Conservation (phyloP, 2,329 filamentous ascomycete genomes). For the Ploettnerulaceae sp. region DNA sequence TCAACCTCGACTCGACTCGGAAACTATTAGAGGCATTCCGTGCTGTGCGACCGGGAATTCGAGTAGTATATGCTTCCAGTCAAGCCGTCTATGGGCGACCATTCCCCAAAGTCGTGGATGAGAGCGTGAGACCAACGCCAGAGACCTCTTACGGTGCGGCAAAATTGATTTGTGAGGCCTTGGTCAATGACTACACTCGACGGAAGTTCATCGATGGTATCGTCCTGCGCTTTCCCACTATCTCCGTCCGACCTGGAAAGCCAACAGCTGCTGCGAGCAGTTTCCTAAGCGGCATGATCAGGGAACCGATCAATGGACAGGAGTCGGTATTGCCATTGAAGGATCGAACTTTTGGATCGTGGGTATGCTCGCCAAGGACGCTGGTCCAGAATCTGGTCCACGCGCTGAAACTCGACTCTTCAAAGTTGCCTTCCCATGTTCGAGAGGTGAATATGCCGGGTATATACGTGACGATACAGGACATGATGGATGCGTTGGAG, state of each 20-base stretch:
- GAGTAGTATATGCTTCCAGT: constrained; percentile 54
- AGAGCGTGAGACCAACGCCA: constrained; percentile 45
- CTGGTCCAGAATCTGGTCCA: constrained; percentile 51
- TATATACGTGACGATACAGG: constrained; percentile 51
- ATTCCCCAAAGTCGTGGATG: constrained; percentile 43
- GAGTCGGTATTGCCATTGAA: constrained; percentile 49
- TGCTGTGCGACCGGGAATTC: constrained; percentile 38
- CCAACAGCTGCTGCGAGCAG: constrained; percentile 57
- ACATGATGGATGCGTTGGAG: constrained; percentile 54
- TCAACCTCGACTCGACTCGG: constrained; percentile 55
- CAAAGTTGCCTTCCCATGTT: constrained; percentile 41
- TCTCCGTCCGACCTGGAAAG: constrained; percentile 54
- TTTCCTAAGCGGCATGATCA: constrained; percentile 57
- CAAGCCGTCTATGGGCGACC: constrained; percentile 56
- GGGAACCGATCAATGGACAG: constrained; percentile 52
- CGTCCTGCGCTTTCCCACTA: constrained; percentile 53
- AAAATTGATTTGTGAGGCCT: constrained; percentile 56
- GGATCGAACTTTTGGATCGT: constrained; percentile 47
- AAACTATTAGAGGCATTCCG: constrained; percentile 49
- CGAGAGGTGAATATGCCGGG: constrained; percentile 56
- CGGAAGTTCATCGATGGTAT: constrained; percentile 53
- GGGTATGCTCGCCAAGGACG: constrained; percentile 49
- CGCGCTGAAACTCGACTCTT: constrained; percentile 38
- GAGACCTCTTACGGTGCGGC: constrained; percentile 56
- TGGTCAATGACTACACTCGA: constrained; percentile 54